These are phyloP conservation scores for Sordariomycetes sp. DNA, from an alignment of 2,329 filamentous ascomycete species.

Conservation along the genomic window DNA sequence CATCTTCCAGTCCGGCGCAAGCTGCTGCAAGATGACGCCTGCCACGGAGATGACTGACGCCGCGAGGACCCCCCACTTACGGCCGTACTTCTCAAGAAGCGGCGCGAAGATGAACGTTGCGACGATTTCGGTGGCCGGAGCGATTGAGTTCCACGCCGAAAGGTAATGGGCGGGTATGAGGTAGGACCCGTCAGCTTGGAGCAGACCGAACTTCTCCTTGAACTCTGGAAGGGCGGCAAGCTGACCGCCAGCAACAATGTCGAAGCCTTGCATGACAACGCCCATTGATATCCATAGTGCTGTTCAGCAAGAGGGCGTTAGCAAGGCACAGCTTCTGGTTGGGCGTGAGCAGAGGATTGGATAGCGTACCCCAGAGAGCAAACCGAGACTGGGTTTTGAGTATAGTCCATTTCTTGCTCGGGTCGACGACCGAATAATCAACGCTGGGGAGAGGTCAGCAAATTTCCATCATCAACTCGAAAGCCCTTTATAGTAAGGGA, in stretches of 20 bases:
- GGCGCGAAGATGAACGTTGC: constrained; percentile 16
- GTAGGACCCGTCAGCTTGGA: constrained; percentile 12
- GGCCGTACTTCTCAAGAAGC: constrained; percentile 19
- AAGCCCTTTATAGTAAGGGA: too few species aligned
- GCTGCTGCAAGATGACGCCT: constrained; percentile 19
- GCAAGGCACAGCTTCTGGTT: background rate
- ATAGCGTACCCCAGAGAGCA: constrained; percentile 14
- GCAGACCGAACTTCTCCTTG: constrained; percentile 14
- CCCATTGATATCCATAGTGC: constrained; percentile 18
- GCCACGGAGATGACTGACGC: constrained; percentile 14
- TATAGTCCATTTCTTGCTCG: constrained; percentile 17
- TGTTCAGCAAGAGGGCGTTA: constrained; percentile 4
- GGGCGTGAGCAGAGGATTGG: background rate
- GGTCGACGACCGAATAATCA: constrained; percentile 14
- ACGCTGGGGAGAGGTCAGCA: constrained; percentile 6
- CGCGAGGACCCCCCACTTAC: constrained; percentile 16
- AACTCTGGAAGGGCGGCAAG: constrained; percentile 18
- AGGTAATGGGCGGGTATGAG: constrained; percentile 19
- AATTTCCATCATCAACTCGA: too few species aligned
- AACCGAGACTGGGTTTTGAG: constrained; percentile 13
- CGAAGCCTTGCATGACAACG: constrained; percentile 19
- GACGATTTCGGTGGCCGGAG: constrained; percentile 15
- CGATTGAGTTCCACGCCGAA: constrained; percentile 19
- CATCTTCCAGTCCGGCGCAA: constrained; percentile 15
- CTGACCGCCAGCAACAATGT: constrained; percentile 18